Evolutionary conservation across 805 yeast species (phyloP), one percentile per base, ranked within the genome.

Genomic region (Pichia occidentalis): DNA sequence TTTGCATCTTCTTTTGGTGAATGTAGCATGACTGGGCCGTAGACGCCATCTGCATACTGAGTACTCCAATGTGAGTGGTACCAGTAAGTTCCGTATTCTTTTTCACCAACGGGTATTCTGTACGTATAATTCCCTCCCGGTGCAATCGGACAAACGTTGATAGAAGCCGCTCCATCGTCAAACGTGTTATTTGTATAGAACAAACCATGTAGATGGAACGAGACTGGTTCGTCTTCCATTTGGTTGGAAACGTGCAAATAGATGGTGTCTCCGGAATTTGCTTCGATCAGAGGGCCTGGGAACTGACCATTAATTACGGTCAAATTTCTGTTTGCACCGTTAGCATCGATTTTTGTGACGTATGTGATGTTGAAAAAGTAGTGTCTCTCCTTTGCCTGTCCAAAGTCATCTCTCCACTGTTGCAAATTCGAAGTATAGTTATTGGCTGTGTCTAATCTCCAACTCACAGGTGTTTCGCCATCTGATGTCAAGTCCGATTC

Each of bases 1-100:
- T 36, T 24, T 12, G 22, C 20, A 32, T 43, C 46, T 39, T 45
- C 51, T n/a, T 34, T 32, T 32, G 31, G 25, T 5, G 50, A 47
- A 33, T 51, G 51, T 14, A 50, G 34, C 5, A 49, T 42, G 1
- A 51, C 21, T 2, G 52, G 52, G 4, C 56, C 56, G 30, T 45
- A 44, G 5, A 51, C 42, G 10, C 56, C 56, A 33, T 51, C 56
- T 3, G 50, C 53, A 16, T 48, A 48, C 24, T 51, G 56, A 2
- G 51, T 40, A 5, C 41, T 27, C 45, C 43, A 50, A 37, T 51
- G 56, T 1, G 54, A 49, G 36, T 51, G 56, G 36, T 49, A 51
- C 54, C 53, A 50, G 25, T 48, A 51, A 6, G 56, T 47, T 20
- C 56, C 56, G 27, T 29, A 47, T 42, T 50, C 48, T 7, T 36